Percentiles rank a stretch among this genome's conserved stretches.
Conservation (phyloP, 768 basidiomycete genomes). For the Tylopilus intermedius region DNA sequence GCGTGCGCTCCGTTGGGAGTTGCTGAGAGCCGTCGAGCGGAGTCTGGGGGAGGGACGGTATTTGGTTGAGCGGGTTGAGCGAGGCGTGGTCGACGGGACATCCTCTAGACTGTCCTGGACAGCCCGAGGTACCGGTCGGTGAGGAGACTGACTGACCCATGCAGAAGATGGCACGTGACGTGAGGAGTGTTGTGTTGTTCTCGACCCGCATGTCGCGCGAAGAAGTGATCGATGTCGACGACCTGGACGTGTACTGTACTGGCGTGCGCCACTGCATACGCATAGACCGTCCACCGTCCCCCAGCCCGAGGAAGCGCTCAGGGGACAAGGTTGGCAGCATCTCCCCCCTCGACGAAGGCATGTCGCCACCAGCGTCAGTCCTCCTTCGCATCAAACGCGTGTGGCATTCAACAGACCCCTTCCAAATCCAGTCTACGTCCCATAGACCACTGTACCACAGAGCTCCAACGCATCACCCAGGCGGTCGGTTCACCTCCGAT, state of each 20-base stretch:
- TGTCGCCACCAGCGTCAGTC: no score
- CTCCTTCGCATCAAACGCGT: no score
- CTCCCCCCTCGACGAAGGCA: no score
- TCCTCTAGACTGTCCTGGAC: constrained; percentile 39
- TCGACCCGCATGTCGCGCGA: not conserved
- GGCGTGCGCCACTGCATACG: constrained; percentile 17
- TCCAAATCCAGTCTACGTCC: not conserved
- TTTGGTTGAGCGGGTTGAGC: constrained; percentile 77
- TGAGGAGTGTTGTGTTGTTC: no score
- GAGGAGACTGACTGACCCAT: constrained; percentile 22
- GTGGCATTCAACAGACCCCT: not conserved
- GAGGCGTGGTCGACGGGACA: constrained; percentile 61
- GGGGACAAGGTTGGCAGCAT: not conserved
- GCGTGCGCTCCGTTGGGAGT: constrained; percentile 70
- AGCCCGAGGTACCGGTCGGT: constrained; percentile 19
- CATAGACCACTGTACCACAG: constrained; percentile 15
- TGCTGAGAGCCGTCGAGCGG: constrained; percentile 49
- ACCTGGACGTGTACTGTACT: constrained; percentile 16
- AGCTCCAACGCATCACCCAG: constrained; percentile 24
- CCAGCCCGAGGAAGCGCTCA: constrained; percentile 11
- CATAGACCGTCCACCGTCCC: constrained; percentile 12
- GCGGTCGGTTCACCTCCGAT: constrained; percentile 8
- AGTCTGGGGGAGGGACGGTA: constrained; percentile 76
- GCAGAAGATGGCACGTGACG: constrained; percentile 15
- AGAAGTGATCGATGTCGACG: constrained; percentile 27